Percentiles rank a stretch among this genome's conserved stretches.
phyloP scores from a whole-genome alignment of 352 stramenopile genomes.

The Plasmopara viticola region DNA sequence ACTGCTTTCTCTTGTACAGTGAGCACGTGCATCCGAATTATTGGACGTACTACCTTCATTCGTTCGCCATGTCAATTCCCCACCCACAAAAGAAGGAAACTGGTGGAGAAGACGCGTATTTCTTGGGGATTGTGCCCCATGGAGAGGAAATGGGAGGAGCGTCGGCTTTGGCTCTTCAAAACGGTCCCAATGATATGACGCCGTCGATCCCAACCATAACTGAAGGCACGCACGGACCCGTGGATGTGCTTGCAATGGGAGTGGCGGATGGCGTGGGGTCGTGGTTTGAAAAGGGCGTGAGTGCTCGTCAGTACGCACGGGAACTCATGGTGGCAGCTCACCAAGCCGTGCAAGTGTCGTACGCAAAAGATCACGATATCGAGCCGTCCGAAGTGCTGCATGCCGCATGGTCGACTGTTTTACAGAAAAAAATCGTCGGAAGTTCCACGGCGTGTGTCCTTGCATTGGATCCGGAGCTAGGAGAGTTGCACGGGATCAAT shows the following conservation, averaged over 20 bases:
- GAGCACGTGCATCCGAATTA: constrained; percentile 29
- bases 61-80: constrained; percentile 70
- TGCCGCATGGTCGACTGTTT: constrained; percentile 64
- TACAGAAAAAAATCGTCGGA: constrained; percentile 90
- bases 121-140: constrained; percentile 67
- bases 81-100: constrained; percentile 68
- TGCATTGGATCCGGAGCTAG: constrained; percentile 85
- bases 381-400: constrained; percentile 63
- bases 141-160: constrained; percentile 14
- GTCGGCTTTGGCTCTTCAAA: constrained; percentile 14
- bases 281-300: constrained; percentile 93
- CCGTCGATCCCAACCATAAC: constrained; percentile 20
- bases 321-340: constrained; percentile 76
- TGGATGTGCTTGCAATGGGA: constrained; percentile 87
- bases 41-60: constrained; percentile 60
- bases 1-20: constrained; percentile 7
- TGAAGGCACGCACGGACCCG: constrained; percentile 40
- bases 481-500: constrained; percentile 93
- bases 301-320: constrained; percentile 56
- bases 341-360: constrained; percentile 53
- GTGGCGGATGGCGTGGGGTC: constrained; percentile 94
- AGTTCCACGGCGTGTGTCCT: constrained; percentile 90
- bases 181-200: constrained; percentile 19
- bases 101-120: constrained; percentile 91
- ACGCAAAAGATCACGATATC: constrained; percentile 49